Conservation (phyloP, 2,329 filamentous ascomycete genomes). For the Helotiales sp. region DNA sequence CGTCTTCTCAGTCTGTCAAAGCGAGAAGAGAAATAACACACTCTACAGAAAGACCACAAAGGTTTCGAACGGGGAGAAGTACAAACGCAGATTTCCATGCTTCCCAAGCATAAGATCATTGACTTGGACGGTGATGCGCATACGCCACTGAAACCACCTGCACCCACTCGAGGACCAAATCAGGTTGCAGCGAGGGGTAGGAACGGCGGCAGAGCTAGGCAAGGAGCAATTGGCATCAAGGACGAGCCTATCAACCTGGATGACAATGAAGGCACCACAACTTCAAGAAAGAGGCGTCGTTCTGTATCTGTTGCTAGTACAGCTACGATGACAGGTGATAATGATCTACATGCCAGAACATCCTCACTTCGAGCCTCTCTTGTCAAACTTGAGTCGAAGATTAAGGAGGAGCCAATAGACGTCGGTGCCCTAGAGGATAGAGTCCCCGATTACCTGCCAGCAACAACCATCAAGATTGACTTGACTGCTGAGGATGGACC, state of each 20-base stretch:
- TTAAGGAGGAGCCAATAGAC: constrained; percentile 5
- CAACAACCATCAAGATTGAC: neutral
- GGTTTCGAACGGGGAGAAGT: neutral
- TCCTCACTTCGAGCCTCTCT: neutral
- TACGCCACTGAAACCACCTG: too few species aligned
- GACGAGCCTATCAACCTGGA: neutral
- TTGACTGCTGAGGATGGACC: neutral
- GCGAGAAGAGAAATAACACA: too few species aligned
- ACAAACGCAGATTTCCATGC: neutral
- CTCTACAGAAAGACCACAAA: too few species aligned
- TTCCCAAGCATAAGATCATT: neutral
- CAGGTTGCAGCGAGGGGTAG: neutral
- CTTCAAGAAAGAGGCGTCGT: too few species aligned
- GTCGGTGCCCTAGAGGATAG: neutral
- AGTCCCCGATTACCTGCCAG: neutral
- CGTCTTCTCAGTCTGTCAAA: too few species aligned
- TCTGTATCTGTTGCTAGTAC: too few species aligned
- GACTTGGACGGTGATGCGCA: neutral
- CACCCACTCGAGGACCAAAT: too few species aligned
- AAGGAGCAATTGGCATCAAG: neutral
- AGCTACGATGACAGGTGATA: too few species aligned
- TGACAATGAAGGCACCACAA: neutral
- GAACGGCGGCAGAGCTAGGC: neutral
- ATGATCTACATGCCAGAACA: neutral
- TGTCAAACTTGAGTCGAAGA: neutral